These are phyloP conservation scores for Canna indica DNA, from an alignment of 176 grass and related monocot genomes.

Conservation along the genomic window DNA sequence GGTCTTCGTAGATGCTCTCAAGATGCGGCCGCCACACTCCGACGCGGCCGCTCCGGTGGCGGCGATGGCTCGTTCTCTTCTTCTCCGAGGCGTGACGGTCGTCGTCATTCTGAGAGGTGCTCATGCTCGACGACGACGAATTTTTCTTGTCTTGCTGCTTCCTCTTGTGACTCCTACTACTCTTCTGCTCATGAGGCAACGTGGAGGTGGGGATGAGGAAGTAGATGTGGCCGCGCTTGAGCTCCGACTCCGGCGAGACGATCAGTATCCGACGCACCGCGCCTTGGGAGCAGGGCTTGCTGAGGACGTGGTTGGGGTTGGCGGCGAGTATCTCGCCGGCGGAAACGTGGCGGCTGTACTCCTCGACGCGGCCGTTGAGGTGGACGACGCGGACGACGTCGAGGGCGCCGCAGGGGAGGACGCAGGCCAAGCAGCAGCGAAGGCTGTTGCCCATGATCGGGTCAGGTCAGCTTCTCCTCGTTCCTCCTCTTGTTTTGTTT, in stretches of 20 bases:
- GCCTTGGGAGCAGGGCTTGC: constrained; percentile 11
- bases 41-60: constrained; percentile 1
- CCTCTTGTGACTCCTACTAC: background rate
- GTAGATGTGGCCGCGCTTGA: constrained; percentile 14
- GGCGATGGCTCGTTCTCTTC: constrained; percentile 3
- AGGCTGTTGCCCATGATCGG: constrained; percentile 16
- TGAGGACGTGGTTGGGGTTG: constrained; percentile 16
- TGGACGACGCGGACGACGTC: constrained; percentile 15
- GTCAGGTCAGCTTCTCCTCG: too few species aligned
- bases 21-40: constrained; percentile 15
- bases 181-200: background rate
- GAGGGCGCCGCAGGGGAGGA: constrained; percentile 16
- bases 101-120: background rate
- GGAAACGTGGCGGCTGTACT: constrained; percentile 6
- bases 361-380: constrained; percentile 11
- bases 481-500: background rate
- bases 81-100: background rate
- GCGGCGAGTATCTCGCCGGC: constrained; percentile 7
- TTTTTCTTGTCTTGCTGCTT: background rate
- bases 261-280: background rate
- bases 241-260: constrained; percentile 7
- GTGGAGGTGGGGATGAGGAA: constrained; percentile 9
- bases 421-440: constrained; percentile 12
- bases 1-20: constrained; percentile 4
- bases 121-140: too few species aligned